Evolutionary conservation across 2,329 filamentous ascomycete genomes (phyloP).

Genomic region (Teratosphaeria epicoccoides): DNA sequence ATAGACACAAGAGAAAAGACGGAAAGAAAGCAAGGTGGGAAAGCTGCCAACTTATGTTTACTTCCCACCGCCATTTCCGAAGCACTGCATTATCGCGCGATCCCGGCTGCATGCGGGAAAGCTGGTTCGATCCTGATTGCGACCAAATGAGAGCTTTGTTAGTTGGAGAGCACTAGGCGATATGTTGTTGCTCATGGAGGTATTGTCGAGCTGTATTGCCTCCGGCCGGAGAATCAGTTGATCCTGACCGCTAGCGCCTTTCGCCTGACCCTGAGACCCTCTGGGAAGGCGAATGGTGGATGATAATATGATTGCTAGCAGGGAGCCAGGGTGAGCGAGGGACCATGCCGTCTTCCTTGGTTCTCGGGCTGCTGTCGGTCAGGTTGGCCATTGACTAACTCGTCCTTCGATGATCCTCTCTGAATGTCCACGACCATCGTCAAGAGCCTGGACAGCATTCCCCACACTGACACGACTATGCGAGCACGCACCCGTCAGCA

Average conservation of each 20-base stretch:
- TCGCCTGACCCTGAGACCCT: too few species aligned
- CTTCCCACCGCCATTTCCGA: background rate
- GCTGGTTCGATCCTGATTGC: constrained; percentile 12
- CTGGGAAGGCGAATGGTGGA: too few species aligned
- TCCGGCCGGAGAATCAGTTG: background rate
- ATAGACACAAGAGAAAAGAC: background rate
- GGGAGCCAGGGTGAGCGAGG: too few species aligned
- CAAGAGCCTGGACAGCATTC: too few species aligned
- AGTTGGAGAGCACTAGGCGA: constrained; percentile 1
- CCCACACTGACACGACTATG: too few species aligned
- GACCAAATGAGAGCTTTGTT: constrained; percentile 5
- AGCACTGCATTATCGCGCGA: background rate
- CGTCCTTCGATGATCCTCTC: too few species aligned
- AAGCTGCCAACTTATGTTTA: background rate
- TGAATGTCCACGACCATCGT: too few species aligned
- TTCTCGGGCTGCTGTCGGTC: too few species aligned
- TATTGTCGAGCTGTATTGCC: background rate
- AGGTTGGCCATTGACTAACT: too few species aligned
- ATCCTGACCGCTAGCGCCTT: background rate
- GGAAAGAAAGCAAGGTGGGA: constrained; percentile 1
- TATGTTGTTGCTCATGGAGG: background rate
- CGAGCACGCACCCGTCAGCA: too few species aligned
- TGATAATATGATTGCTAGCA: too few species aligned
- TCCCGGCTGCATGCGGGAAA: background rate
- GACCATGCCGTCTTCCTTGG: too few species aligned